Conservation (phyloP, 1,284 basidiomycete genomes). For the Ceraceosorus guamensis region DNA sequence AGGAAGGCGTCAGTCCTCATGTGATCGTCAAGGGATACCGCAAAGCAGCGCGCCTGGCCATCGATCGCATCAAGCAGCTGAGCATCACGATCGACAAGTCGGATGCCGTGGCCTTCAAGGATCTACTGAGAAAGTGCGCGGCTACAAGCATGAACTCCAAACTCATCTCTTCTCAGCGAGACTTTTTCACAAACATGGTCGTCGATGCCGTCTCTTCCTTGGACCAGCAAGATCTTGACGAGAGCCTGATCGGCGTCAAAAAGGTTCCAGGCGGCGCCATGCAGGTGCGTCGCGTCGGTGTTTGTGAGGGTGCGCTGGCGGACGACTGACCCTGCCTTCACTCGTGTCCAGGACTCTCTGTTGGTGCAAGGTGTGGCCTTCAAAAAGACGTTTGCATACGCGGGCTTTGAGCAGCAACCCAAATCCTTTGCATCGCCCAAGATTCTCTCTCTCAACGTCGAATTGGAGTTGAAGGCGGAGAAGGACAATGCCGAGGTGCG, state of each 20-base stretch:
- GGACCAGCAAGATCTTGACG: slow-evolving; percentile 88
- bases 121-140: slow-evolving; percentile 89
- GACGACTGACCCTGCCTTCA: too few species aligned
- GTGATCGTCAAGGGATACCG: slow-evolving; percentile 96
- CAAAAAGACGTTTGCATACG: slow-evolving; percentile 99
- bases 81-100: slow-evolving; percentile 86
- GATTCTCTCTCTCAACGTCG: slow-evolving; percentile 91
- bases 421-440: slow-evolving; percentile 84
- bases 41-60: slow-evolving; percentile 76
- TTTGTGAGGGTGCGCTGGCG: too few species aligned
- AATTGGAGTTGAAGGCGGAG: slow-evolving; percentile 97
- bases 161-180: slow-evolving; percentile 96
- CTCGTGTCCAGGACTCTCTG: slow-evolving; percentile 84
- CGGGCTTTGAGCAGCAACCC: slow-evolving; percentile 97
- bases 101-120: slow-evolving; percentile 75
- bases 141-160: slow-evolving; percentile 99
- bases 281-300: too few species aligned
- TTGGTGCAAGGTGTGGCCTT: slow-evolving; percentile 85
- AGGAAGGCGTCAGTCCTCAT: slow-evolving; percentile 95
- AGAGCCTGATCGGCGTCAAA: slow-evolving; percentile 94
- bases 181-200: slow-evolving; percentile 98
- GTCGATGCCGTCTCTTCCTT: slow-evolving; percentile 77
- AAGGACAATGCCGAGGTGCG: slow-evolving; percentile 99
- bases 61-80: slow-evolving; percentile 78
- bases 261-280: slow-evolving; percentile 98